Evolutionary conservation across 2,329 filamentous ascomycete genomes (phyloP), one percentile per base, ranked within the genome.

Genomic region (Scytalidium sp.): DNA sequence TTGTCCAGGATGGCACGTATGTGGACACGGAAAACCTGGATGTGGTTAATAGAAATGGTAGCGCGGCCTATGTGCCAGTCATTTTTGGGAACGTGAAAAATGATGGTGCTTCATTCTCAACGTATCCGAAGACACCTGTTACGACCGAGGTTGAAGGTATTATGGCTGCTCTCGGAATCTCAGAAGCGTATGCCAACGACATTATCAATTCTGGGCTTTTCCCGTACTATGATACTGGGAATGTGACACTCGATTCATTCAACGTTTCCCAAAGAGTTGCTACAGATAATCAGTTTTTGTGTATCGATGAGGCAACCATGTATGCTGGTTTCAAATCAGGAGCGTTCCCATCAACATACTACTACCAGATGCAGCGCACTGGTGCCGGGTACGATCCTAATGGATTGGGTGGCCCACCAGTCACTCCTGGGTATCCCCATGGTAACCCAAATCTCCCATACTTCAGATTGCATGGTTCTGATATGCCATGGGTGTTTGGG

Each of bases 221-320:
- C 53, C 76, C 78, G 0, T 65, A 70, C 27, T 71, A 72, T 46
- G 61, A 69, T 41, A 75, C 74, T 0, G 72, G 75, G 3, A 80
- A 81, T 44, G 50, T 75, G 6, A 79, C 77, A 0, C 67, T 80
- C 3, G 75, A 81, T 55, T 68, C 74, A 2, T 81, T 79, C 68
- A 81, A 80, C 51, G 73, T 80, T 2, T 74, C 74, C 3, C 69
- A 74, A 27, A 72, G 76, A 10, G 68, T 81, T 22, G 71, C 75
- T 2, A 80, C 77, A 3, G 78, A 81, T 56, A 73, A 70, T 41
- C 73, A 73, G 4, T 81, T 80, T 67, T 74, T 75, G 48, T 82
- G 78, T 55, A 68, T 79, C 43, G 76, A 81, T 52, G 72, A 81
- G 62, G 76, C 78, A 1, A 80, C 77, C 2, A 69, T 78, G 6